phyloP scores from a whole-genome alignment of 2,329 filamentous ascomycete genomes.

The Xylariaceae sp. region DNA sequence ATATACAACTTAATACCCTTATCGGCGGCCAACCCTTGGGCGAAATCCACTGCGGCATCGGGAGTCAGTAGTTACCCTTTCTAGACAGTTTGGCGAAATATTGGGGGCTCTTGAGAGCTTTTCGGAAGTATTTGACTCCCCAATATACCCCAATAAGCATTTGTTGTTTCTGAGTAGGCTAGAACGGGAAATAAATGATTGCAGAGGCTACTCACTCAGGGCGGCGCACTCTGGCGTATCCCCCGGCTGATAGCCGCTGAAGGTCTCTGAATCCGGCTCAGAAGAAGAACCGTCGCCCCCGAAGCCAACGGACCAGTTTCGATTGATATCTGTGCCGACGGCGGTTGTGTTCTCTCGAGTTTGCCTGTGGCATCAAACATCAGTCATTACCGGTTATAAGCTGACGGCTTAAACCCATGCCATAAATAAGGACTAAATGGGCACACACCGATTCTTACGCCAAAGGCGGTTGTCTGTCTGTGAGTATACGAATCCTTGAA shows the following conservation, averaged over 20 bases:
- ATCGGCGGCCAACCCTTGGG: conserved; percentile 44
- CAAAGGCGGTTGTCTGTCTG: conserved; percentile 54
- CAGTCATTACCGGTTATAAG: background rate
- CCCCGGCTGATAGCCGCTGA: conserved; percentile 43
- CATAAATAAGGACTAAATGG: too few species aligned
- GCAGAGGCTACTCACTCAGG: too few species aligned
- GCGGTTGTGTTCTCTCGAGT: conserved; percentile 44
- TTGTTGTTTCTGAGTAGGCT: too few species aligned
- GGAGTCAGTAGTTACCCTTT: too few species aligned
- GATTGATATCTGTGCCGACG: conserved; percentile 55
- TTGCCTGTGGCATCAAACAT: conserved; percentile 23
- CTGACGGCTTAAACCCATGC: too few species aligned
- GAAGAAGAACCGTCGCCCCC: conserved; percentile 47
- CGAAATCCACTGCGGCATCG: too few species aligned
- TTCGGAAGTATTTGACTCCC: too few species aligned
- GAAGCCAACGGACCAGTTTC: conserved; percentile 56
- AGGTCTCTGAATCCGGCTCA: conserved; percentile 50
- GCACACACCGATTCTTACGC: conserved; percentile 51
- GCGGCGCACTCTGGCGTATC: conserved; percentile 52
- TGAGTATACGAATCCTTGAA: conserved; percentile 53
- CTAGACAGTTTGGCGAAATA: too few species aligned
- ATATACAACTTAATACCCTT: conserved; percentile 59
- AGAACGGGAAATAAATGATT: too few species aligned
- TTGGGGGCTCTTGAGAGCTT: too few species aligned
- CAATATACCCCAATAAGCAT: too few species aligned